Evolutionary conservation across 1,284 basidiomycete genomes (phyloP).

Genomic region (Vanrija humicola): DNA sequence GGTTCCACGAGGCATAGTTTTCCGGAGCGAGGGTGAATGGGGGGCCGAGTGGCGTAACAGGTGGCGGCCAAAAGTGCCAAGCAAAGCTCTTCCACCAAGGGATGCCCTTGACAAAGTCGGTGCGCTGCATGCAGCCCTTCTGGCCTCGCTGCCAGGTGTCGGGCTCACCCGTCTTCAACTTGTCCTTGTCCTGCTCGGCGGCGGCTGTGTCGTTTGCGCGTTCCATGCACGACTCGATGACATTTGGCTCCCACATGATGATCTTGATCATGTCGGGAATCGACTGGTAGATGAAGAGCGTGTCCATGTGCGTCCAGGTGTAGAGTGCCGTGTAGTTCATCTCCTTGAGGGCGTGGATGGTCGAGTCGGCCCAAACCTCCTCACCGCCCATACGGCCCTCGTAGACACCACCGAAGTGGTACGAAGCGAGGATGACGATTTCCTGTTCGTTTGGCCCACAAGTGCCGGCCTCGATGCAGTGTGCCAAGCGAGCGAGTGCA

Average conservation of each 20-base stretch:
- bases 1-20: conserved; percentile 9
- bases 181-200: neutral
- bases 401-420: conserved; percentile 19
- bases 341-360: conserved; percentile 21
- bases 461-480: conserved; percentile 16
- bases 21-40: conserved; percentile 29
- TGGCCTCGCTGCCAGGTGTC: conserved; percentile 15
- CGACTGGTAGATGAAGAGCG: conserved; percentile 32
- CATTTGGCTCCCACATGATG: conserved; percentile 24
- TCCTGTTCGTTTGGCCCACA: conserved; percentile 23
- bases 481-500: conserved; percentile 17
- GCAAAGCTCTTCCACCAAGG: conserved; percentile 27
- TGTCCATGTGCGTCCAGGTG: conserved; percentile 23
- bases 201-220: conserved; percentile 16
- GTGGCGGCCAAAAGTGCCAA: conserved; percentile 28
- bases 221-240: conserved; percentile 16
- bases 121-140: conserved; percentile 21
- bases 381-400: conserved; percentile 21
- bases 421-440: conserved; percentile 23
- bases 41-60: conserved; percentile 14
- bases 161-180: too few species aligned
- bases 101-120: conserved; percentile 23
- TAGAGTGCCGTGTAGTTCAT: conserved; percentile 33
- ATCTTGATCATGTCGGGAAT: conserved; percentile 25
- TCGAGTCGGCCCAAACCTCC: conserved; percentile 35